Evolutionary conservation across 176 grass and related monocot species (phyloP).

Genomic region (Oryza officinalis): DNA sequence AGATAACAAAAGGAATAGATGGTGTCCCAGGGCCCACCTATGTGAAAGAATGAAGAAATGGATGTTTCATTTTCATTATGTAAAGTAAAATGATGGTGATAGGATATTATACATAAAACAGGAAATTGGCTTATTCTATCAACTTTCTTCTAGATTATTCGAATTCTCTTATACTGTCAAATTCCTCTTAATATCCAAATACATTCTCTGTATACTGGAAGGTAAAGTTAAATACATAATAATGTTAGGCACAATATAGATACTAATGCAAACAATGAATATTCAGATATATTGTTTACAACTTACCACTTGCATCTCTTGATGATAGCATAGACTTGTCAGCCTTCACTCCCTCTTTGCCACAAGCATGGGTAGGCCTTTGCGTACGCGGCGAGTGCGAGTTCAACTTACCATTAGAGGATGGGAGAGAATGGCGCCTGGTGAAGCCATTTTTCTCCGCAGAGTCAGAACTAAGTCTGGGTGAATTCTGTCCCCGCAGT

Average conservation of each 20-base stretch:
- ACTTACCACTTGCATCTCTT: constrained; percentile 75
- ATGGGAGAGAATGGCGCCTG: constrained; percentile 82
- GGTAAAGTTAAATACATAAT: background rate
- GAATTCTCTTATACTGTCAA: background rate
- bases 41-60: background rate
- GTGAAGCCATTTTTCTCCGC: constrained; percentile 72
- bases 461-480: constrained; percentile 66
- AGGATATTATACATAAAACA: constrained; percentile 12
- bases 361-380: constrained; percentile 58
- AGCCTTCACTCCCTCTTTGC: constrained; percentile 57
- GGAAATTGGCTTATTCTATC: background rate
- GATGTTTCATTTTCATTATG: background rate
- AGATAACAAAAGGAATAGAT: background rate
- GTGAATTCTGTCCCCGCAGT: constrained; percentile 74
- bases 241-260: background rate
- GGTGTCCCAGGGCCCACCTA: background rate
- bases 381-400: constrained; percentile 80
- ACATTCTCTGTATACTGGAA: background rate
- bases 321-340: constrained; percentile 79
- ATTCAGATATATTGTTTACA: background rate
- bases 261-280: constrained; percentile 4
- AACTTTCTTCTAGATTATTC: background rate
- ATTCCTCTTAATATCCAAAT: background rate
- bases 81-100: background rate
- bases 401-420: constrained; percentile 70